Evolutionary conservation across 2,329 filamentous ascomycete genomes (phyloP).

Genomic region (Cytospora paraplurivora): DNA sequence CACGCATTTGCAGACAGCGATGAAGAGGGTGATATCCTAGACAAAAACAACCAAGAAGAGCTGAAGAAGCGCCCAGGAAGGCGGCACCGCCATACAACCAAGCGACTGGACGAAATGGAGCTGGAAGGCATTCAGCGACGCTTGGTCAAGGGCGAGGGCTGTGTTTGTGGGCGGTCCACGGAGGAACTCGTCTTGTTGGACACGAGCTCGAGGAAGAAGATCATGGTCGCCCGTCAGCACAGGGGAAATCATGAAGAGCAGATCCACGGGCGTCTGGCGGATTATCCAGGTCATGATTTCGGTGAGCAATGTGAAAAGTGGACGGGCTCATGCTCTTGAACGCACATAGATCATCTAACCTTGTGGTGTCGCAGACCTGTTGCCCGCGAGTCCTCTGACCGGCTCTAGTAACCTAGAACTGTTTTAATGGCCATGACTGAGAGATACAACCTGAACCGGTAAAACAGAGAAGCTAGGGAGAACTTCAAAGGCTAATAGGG

Average conservation of each 20-base stretch:
- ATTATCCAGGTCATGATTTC: neutral
- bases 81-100: slow-evolving; percentile 11
- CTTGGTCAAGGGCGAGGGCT: neutral
- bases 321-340: too few relatives aligned
- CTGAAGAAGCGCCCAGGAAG: neutral
- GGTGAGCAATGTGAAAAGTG: neutral
- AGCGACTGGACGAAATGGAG: slow-evolving; percentile 8
- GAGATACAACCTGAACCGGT: too few relatives aligned
- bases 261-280: neutral
- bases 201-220: slow-evolving; percentile 11
- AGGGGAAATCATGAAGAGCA: neutral
- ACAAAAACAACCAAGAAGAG: neutral
- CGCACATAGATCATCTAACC: too few relatives aligned
- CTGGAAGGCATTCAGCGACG: neutral
- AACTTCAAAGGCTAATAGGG: too few relatives aligned
- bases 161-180: neutral
- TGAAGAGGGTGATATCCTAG: slow-evolving; percentile 2
- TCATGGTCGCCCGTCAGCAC: neutral
- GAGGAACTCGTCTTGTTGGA: slow-evolving; percentile 1
- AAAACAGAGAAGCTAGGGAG: too few relatives aligned
- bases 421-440: too few relatives aligned
- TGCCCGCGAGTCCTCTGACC: too few relatives aligned
- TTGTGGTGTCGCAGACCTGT: too few relatives aligned
- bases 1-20: neutral
- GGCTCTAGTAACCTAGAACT: too few relatives aligned